phyloP scores from a whole-genome alignment of 2,329 filamentous ascomycete species.

The Aureobasidium sp. region DNA sequence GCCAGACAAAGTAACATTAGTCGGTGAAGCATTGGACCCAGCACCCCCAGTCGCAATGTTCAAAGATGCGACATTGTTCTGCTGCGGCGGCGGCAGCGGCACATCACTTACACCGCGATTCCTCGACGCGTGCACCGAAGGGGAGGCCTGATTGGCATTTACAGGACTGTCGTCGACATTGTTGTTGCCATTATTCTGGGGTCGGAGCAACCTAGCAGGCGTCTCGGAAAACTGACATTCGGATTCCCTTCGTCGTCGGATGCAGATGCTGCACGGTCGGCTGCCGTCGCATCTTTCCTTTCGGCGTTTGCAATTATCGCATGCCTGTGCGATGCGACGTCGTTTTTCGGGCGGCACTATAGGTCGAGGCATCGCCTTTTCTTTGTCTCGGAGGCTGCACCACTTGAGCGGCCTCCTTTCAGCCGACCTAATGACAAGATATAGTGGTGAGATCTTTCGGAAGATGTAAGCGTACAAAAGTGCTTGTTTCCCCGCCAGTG shows the following conservation, averaged over 20 bases:
- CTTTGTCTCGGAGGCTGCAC: no score
- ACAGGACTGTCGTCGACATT: not conserved
- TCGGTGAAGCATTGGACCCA: not conserved
- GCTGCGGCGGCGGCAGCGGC: not conserved
- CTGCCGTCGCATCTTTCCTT: slow-evolving; percentile 49
- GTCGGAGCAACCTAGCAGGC: slow-evolving; percentile 20
- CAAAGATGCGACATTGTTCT: slow-evolving; percentile 1
- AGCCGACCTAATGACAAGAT: not conserved
- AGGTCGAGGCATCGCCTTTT: slow-evolving; percentile 7
- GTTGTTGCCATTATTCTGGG: not conserved
- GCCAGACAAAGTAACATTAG: slow-evolving; percentile 21
- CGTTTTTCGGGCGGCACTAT: slow-evolving; percentile 15
- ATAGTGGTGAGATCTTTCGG: not conserved
- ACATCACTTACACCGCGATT: not conserved
- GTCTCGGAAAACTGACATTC: slow-evolving; percentile 31
- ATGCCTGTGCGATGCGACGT: slow-evolving; percentile 31
- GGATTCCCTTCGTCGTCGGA: slow-evolving; percentile 34
- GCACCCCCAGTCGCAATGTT: not conserved
- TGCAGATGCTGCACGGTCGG: slow-evolving; percentile 46
- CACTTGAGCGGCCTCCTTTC: not conserved
- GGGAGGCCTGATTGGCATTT: not conserved
- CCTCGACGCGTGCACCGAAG: not conserved
- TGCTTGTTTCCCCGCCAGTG: not conserved
- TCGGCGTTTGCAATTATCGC: slow-evolving; percentile 40
- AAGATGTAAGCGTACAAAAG: not conserved